Evolutionary conservation across 345 rosid species (phyloP).

Genomic region (Heritiera fomes): DNA sequence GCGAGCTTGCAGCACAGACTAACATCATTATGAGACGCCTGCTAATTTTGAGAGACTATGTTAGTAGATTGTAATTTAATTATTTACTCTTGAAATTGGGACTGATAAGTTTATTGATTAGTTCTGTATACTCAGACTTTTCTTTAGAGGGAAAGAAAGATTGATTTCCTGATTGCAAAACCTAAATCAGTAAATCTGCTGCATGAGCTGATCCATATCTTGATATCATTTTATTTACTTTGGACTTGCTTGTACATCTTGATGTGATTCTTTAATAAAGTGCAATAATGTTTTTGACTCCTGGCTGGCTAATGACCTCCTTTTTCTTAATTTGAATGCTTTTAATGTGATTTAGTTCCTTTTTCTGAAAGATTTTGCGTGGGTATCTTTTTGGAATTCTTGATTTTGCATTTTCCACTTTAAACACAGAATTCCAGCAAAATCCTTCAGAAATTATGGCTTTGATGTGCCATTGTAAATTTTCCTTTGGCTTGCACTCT

Average conservation of each 20-base stretch:
- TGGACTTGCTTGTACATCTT: not conserved
- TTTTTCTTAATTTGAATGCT: not conserved
- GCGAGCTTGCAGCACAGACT: slow-evolving; percentile 29
- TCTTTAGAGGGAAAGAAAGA: not conserved
- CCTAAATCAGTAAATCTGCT: slow-evolving; percentile 3
- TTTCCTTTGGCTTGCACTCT: not conserved
- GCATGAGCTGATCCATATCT: not conserved
- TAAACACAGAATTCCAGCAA: not conserved
- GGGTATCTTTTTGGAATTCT: slow-evolving; percentile 9
- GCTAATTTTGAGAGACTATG: not conserved
- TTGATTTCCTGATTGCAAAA: slow-evolving; percentile 1
- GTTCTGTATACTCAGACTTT: slow-evolving; percentile 17
- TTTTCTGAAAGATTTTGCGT: not conserved
- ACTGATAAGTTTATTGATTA: slow-evolving; percentile 18
- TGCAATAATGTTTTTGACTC: not conserved
- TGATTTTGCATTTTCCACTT: not conserved
- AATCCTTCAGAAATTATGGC: not conserved
- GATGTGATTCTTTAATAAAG: slow-evolving; percentile 10
- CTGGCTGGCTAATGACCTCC: slow-evolving; percentile 7
- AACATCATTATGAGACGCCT: not conserved
- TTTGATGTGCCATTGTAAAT: not conserved
- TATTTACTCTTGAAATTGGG: not conserved
- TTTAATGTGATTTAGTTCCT: not conserved
- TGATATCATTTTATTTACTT: not conserved
- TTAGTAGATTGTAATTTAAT: slow-evolving; percentile 15